Percentiles rank a stretch among this genome's conserved stretches.
These are phyloP conservation scores for Nitzschia sp. DNA, from an alignment of 108 stramenopile species.

Conservation along the genomic window DNA sequence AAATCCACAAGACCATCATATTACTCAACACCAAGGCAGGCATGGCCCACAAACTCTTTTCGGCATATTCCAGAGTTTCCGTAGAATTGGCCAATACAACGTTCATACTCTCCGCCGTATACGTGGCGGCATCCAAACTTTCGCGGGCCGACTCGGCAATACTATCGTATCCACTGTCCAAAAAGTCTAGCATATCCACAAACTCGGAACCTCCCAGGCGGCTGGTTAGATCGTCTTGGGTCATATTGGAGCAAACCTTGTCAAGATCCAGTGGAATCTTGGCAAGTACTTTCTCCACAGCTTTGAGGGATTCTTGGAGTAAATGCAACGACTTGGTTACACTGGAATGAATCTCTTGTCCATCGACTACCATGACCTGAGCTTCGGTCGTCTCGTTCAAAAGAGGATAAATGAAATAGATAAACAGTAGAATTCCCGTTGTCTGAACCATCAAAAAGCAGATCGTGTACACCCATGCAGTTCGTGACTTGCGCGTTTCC, in stretches of 20 bases:
- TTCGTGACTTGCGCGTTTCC: slow-evolving; percentile 4
- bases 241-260: slow-evolving; percentile 14
- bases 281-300: neutral
- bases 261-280: slow-evolving; percentile 1
- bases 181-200: neutral
- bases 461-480: neutral
- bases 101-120: slow-evolving; percentile 1
- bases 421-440: slow-evolving; percentile 6
- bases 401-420: slow-evolving; percentile 11
- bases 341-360: neutral
- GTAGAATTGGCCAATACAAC: slow-evolving; percentile 3
- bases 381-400: neutral
- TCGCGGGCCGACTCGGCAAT: neutral
- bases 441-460: neutral
- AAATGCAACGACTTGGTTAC: neutral
- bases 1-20: slow-evolving; percentile 11
- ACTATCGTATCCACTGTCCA: neutral
- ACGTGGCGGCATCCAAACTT: slow-evolving; percentile 2
- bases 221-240: neutral
- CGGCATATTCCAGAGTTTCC: neutral
- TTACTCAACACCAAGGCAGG: slow-evolving; percentile 15
- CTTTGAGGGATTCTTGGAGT: neutral
- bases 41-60: slow-evolving; percentile 22
- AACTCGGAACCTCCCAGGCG: slow-evolving; percentile 12
- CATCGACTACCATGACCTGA: neutral